Percentiles rank a stretch among this genome's conserved stretches.
Conservation (phyloP, 2,329 filamentous ascomycete genomes). For the Pseudomassariella vexata region DNA sequence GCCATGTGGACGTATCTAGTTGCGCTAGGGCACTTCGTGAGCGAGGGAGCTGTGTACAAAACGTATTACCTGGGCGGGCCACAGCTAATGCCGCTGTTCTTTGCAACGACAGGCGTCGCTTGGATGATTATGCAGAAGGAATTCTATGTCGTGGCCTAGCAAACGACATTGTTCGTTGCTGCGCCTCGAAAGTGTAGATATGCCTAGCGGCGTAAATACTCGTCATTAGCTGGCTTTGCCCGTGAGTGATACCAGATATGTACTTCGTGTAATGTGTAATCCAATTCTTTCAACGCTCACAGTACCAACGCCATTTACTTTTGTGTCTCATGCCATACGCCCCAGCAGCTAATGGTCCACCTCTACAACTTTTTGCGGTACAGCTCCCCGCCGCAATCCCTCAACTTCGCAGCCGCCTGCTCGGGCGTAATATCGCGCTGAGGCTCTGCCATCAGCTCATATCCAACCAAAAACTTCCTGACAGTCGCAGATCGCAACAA, state of each 20-base stretch:
- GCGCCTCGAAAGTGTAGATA: no score
- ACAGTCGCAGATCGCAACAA: slow-evolving; percentile 88
- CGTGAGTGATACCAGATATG: no score
- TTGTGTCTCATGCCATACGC: no score
- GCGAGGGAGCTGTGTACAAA: slow-evolving; percentile 75
- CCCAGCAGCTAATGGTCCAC: not conserved
- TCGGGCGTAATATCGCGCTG: slow-evolving; percentile 97
- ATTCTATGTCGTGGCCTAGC: slow-evolving; percentile 52
- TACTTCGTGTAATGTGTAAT: no score
- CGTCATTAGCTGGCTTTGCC: no score
- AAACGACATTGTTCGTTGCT: no score
- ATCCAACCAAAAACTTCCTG: slow-evolving; percentile 92
- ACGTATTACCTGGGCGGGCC: slow-evolving; percentile 61
- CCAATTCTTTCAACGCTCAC: no score
- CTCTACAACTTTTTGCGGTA: slow-evolving; percentile 62
- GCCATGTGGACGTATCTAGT: slow-evolving; percentile 77
- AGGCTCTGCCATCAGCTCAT: slow-evolving; percentile 95
- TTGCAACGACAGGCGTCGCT: slow-evolving; percentile 43
- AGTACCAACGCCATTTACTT: no score
- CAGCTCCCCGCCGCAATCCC: slow-evolving; percentile 71
- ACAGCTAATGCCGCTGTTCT: slow-evolving; percentile 48
- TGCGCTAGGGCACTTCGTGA: slow-evolving; percentile 71
- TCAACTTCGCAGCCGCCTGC: slow-evolving; percentile 76
- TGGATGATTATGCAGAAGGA: slow-evolving; percentile 65
- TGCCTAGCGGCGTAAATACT: no score